Base-by-base conservation (phyloP, 257 asterid species). In the Linderniella brevidens region DNA sequence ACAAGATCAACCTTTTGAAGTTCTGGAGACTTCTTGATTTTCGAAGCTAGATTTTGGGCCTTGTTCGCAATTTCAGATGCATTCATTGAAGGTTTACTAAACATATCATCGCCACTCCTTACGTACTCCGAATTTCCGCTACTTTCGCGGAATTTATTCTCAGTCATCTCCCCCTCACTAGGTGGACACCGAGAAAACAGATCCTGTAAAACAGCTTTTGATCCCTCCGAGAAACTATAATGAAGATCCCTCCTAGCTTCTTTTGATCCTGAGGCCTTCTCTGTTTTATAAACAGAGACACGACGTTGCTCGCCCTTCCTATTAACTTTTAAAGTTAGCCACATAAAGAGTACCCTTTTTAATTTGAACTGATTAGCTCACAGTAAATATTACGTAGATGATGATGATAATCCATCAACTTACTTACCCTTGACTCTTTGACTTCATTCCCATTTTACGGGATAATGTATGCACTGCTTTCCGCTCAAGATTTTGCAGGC, bases 161-260 rank as follows among this genome's bases (percentile, higher is more conserved):
- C 75, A 51, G 59, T 41, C 58, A 49, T 58, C 61, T 74, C 92
- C 42, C 46, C 68, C 35, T 66, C 85, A 57, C 59, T 75, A 32
- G 98, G 98, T 41, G 98, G 98, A 49, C 72, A 71, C 32, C 13
- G 71, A 54, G 77, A 68, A 68, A 88, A 88, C 58, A 79, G 59
- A 63, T 78, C 90, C 58, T 65, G 76, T 54, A 88, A 70, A 63
- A 65, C 73, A 64, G 62, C 58, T 58, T 64, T 73, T 32, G 94
- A 63, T 49, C 62, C 76, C 61, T 61, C 76, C 32, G 92, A 76
- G 68, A 84, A 88, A 52, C 49, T 71, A 58, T 80, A 84, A 56
- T 73, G 44, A 17, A 65, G 69, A 6, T 35, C 66, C 43, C 72
- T 86, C 64, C 56, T 58, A 63, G 46, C 62, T 48, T 71, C 55